phyloP scores from a whole-genome alignment of 2,329 filamentous ascomycete genomes.

The Aureobasidium zeae region DNA sequence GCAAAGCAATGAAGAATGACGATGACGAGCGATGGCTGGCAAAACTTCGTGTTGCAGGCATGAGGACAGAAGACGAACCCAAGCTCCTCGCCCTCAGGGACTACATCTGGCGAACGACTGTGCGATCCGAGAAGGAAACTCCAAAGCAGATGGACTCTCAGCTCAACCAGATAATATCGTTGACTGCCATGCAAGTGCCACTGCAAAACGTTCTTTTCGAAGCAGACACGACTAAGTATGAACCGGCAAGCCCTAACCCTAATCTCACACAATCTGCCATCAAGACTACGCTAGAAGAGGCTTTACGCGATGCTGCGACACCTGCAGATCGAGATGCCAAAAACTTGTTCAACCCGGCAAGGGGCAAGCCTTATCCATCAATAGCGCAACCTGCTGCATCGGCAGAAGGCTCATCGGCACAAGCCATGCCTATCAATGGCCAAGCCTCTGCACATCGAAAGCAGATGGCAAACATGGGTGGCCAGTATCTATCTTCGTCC shows the following conservation, averaged over 20 bases:
- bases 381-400: not conserved
- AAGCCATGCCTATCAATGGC: slow-evolving; percentile 1
- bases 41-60: slow-evolving; percentile 72
- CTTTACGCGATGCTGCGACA: slow-evolving; percentile 82
- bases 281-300: slow-evolving; percentile 67
- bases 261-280: not conserved
- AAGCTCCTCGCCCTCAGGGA: slow-evolving; percentile 80
- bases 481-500: slow-evolving; percentile 28
- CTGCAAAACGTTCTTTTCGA: slow-evolving; percentile 92
- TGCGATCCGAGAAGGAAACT: slow-evolving; percentile 54
- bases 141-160: slow-evolving; percentile 32
- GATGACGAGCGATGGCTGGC: slow-evolving; percentile 93
- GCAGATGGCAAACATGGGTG: slow-evolving; percentile 12
- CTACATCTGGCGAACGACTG: slow-evolving; percentile 80
- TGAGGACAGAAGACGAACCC: slow-evolving; percentile 74
- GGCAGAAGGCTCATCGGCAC: not conserved
- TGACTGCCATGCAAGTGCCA: slow-evolving; percentile 67
- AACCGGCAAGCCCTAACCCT: slow-evolving; percentile 20
- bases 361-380: slow-evolving; percentile 5
- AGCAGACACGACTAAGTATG: slow-evolving; percentile 52
- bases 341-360: slow-evolving; percentile 2
- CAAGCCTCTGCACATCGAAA: slow-evolving; percentile 1
- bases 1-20: slow-evolving; percentile 64
- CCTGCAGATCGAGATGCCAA: slow-evolving; percentile 27
- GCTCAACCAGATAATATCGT: slow-evolving; percentile 61